These are phyloP conservation scores for Dillenia turbinata DNA, from an alignment of 164 flowering plant species.

Conservation along the genomic window DNA sequence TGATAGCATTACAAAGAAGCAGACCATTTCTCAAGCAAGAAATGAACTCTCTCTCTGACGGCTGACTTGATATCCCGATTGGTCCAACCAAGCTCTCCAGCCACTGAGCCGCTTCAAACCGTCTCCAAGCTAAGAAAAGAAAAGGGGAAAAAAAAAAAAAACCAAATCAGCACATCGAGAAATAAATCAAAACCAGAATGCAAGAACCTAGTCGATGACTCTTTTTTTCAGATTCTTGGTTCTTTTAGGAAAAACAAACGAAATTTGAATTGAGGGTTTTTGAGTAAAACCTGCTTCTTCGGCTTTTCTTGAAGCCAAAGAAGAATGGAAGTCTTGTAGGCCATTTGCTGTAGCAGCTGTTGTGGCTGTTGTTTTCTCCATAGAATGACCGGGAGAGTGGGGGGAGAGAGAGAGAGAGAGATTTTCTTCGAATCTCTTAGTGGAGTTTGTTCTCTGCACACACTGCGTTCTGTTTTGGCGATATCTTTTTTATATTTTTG, in stretches of 20 bases:
- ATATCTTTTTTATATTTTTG: background rate
- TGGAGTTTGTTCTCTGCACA: background rate
- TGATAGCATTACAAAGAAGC: slow-evolving; percentile 76
- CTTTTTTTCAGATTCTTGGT: too few species aligned
- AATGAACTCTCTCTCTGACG: slow-evolving; percentile 77
- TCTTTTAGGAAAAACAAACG: too few species aligned
- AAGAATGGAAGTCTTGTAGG: slow-evolving; percentile 35
- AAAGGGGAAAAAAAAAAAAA: background rate
- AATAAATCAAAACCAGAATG: too few species aligned
- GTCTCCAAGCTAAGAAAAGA: slow-evolving; percentile 48
- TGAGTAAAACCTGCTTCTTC: slow-evolving; percentile 65
- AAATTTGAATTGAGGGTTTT: too few species aligned
- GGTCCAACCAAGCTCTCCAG: slow-evolving; percentile 75
- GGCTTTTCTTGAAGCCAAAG: slow-evolving; percentile 79
- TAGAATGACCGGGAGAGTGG: slow-evolving; percentile 5
- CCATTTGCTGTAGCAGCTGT: slow-evolving; percentile 16
- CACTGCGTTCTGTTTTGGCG: background rate
- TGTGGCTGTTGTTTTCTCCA: slow-evolving; percentile 28
- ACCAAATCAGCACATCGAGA: background rate
- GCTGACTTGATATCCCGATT: slow-evolving; percentile 49
- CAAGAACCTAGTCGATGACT: too few species aligned
- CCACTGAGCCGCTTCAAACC: slow-evolving; percentile 73
- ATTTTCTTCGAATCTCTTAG: background rate
- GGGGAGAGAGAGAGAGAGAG: slow-evolving; percentile 10
- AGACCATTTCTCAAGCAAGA: slow-evolving; percentile 87